A percentile compares a stretch with the other conserved stretches of the same genome.
Conservation (phyloP, 1,139 yeast species). For the Yamadazyma mexicana region DNA sequence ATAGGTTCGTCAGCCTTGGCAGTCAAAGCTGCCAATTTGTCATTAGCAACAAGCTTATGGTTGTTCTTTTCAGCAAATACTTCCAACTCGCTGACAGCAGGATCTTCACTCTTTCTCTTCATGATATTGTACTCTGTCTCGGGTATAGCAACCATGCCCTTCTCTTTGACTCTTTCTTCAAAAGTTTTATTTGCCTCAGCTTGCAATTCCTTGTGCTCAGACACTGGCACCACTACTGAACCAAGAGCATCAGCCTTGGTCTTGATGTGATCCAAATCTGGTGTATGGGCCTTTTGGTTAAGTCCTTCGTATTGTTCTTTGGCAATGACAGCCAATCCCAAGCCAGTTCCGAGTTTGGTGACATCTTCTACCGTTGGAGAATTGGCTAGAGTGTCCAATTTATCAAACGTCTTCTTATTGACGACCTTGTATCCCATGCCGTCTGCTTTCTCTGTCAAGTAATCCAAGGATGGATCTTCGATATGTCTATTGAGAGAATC, state of each 20-base stretch:
- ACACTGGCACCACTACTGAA: constrained; percentile 18
- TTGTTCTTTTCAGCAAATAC: constrained; percentile 15
- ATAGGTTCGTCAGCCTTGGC: constrained; percentile 16
- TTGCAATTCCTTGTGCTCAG: constrained; percentile 12
- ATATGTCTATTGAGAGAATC: constrained; percentile 14
- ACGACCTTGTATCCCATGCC: constrained; percentile 13
- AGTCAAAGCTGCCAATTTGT: constrained; percentile 14
- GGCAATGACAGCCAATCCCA: constrained; percentile 17
- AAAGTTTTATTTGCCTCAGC: constrained; percentile 9
- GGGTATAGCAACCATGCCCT: constrained; percentile 7
- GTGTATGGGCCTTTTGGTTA: constrained; percentile 10
- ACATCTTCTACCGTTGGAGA: constrained; percentile 18
- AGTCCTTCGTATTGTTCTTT: constrained; percentile 14
- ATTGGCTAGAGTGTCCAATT: constrained; percentile 7
- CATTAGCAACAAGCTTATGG: background rate
- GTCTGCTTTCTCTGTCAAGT: constrained; percentile 18
- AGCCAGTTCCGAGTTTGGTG: constrained; percentile 8
- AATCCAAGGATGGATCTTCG: constrained; percentile 21
- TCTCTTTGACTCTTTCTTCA: constrained; percentile 12
- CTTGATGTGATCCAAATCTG: constrained; percentile 18
- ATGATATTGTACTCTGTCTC: constrained; percentile 4
- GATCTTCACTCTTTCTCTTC: constrained; percentile 11
- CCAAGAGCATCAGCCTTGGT: constrained; percentile 20
- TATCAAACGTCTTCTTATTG: constrained; percentile 6
- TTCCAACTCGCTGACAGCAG: constrained; percentile 17